These are phyloP conservation scores for Magnaporthiopsis rhizophila DNA, from an alignment of 2,329 filamentous ascomycete genomes.

Conservation along the genomic window DNA sequence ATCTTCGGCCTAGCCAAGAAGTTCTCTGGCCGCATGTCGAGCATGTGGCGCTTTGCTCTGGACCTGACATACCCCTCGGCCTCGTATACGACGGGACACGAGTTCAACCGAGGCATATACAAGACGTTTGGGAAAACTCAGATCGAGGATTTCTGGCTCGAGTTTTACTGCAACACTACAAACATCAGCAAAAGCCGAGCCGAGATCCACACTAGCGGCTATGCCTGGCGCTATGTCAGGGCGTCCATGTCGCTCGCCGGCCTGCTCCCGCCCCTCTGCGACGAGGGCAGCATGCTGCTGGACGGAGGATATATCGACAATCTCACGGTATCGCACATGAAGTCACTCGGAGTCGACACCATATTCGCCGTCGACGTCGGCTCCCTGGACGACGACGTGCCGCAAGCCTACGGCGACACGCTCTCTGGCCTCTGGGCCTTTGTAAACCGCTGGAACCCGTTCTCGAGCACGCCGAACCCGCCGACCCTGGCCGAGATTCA, in stretches of 20 bases:
- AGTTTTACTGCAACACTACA: conserved; percentile 98
- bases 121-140: conserved; percentile 96
- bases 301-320: conserved; percentile 98
- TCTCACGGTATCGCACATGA: conserved; percentile 95
- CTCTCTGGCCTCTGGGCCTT: conserved; percentile 94
- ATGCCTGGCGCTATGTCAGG: conserved; percentile 94
- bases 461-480: conserved; percentile 81
- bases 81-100: conserved; percentile 95
- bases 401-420: conserved; percentile 88
- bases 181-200: conserved; percentile 92
- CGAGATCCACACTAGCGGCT: conserved; percentile 92
- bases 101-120: conserved; percentile 98
- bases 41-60: conserved; percentile 95
- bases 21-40: conserved; percentile 96
- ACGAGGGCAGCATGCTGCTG: conserved; percentile 92
- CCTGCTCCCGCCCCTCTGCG: conserved; percentile 84
- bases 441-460: conserved; percentile 93
- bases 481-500: conserved; percentile 95
- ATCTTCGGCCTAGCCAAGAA: conserved; percentile 97
- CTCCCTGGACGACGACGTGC: conserved; percentile 81
- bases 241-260: conserved; percentile 96
- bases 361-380: conserved; percentile 97
- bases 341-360: conserved; percentile 80
- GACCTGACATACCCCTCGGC: conserved; percentile 94
- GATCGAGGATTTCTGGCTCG: conserved; percentile 98